Conservation (phyloP, 2,329 filamentous ascomycete genomes). For the Cladosporium austrohemisphaericum region DNA sequence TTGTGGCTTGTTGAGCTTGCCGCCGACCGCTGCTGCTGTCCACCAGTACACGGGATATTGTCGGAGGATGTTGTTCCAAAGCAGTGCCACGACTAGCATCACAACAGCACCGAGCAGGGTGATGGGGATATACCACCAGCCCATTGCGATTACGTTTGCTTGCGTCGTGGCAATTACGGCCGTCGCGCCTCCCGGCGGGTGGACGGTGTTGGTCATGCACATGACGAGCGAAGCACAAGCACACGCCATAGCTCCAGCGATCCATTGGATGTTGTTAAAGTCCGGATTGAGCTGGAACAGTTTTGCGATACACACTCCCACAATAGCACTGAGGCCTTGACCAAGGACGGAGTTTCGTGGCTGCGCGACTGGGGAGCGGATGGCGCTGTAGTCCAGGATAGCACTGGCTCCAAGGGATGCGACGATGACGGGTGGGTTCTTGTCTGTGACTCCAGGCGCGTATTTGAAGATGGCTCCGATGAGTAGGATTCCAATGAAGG, state of each 20-base stretch:
- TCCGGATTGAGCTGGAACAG: constrained; percentile 40
- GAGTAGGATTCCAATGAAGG: constrained; percentile 42
- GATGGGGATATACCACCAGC: constrained; percentile 45
- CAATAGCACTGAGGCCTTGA: constrained; percentile 43
- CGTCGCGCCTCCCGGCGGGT: constrained; percentile 50
- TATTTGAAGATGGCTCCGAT: constrained; percentile 42
- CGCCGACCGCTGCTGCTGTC: constrained; percentile 39
- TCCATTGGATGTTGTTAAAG: constrained; percentile 40
- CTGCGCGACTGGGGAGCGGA: constrained; percentile 46
- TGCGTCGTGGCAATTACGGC: constrained; percentile 45
- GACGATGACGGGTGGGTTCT: constrained; percentile 43
- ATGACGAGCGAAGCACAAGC: constrained; percentile 43
- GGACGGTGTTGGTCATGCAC: constrained; percentile 46
- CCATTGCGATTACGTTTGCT: constrained; percentile 39
- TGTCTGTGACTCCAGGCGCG: constrained; percentile 34
- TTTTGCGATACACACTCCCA: constrained; percentile 44
- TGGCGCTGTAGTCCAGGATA: constrained; percentile 46
- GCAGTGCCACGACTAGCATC: constrained; percentile 41
- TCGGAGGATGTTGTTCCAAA: constrained; percentile 46
- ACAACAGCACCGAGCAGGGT: constrained; percentile 41
- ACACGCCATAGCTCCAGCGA: constrained; percentile 43
- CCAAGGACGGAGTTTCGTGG: constrained; percentile 46
- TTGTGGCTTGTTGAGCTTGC: constrained; percentile 20
- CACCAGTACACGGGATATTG: constrained; percentile 50
- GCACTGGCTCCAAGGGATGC: constrained; percentile 45